Evolutionary conservation across 2,329 filamentous ascomycete species (phyloP).

Genomic region (Penicillium rolfsii): DNA sequence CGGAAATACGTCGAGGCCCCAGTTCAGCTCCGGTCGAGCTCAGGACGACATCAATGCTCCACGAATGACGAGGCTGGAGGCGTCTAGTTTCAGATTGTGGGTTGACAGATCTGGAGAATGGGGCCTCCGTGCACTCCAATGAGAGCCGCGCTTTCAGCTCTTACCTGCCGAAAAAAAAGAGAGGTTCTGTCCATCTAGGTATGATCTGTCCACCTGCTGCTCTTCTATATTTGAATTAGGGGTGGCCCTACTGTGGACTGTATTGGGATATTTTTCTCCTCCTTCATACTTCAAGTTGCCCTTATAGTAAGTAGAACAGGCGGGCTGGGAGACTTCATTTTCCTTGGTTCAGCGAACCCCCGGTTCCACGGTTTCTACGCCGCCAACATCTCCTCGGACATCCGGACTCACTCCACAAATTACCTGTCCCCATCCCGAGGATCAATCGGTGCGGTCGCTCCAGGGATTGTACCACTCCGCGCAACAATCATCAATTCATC

Average conservation of each 20-base stretch:
- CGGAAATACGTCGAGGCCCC: slow-evolving; percentile 10
- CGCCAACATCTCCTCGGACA: slow-evolving; percentile 3
- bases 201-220: slow-evolving; percentile 3
- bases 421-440: neutral
- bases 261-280: neutral
- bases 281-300: neutral
- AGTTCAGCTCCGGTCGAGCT: slow-evolving; percentile 24
- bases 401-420: slow-evolving; percentile 1
- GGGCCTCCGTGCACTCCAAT: slow-evolving; percentile 21
- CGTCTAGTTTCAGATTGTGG: slow-evolving; percentile 4
- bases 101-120: slow-evolving; percentile 19
- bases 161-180: slow-evolving; percentile 8
- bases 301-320: neutral
- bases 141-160: slow-evolving; percentile 11
- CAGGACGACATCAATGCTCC: neutral
- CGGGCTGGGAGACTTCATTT: neutral
- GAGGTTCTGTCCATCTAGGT: neutral
- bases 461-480: neutral
- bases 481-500: neutral
- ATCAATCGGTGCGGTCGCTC: neutral
- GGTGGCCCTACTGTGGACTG: neutral
- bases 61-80: slow-evolving; percentile 17
- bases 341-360: neutral
- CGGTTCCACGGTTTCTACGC: slow-evolving; percentile 5
- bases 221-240: slow-evolving; percentile 1